Conservation (phyloP, 2,329 filamentous ascomycete genomes). For the Calycina marina region DNA sequence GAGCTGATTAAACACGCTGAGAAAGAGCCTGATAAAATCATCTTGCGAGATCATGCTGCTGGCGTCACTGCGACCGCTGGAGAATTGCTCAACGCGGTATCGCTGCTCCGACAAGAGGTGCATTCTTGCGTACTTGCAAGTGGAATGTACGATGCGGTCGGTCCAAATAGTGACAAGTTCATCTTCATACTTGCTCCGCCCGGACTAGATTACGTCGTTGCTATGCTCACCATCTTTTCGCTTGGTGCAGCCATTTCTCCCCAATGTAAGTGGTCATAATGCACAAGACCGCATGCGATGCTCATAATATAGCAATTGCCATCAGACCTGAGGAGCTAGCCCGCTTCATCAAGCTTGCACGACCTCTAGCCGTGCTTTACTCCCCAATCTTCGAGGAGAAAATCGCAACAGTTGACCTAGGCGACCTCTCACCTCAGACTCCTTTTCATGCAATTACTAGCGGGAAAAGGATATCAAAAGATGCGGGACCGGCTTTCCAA, state of each 20-base stretch:
- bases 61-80: slow-evolving; percentile 9
- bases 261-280: slow-evolving; percentile 8
- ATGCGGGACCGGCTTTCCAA: no score
- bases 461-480: no score
- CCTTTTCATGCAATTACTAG: no score
- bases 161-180: slow-evolving; percentile 7
- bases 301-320: slow-evolving; percentile 8
- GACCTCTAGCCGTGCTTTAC: slow-evolving; percentile 10
- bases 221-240: slow-evolving; percentile 14
- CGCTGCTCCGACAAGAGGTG: slow-evolving; percentile 7
- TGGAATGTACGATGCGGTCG: slow-evolving; percentile 3
- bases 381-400: slow-evolving; percentile 8
- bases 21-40: slow-evolving; percentile 7
- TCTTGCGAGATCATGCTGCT: slow-evolving; percentile 12
- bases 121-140: slow-evolving; percentile 4
- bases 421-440: slow-evolving; percentile 2
- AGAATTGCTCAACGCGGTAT: slow-evolving; percentile 9
- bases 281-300: slow-evolving; percentile 2
- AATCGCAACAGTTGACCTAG: slow-evolving; percentile 7
- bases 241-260: slow-evolving; percentile 10
- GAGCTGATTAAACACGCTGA: slow-evolving; percentile 8
- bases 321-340: slow-evolving; percentile 11
- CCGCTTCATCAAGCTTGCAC: slow-evolving; percentile 9
- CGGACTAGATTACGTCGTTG: slow-evolving; percentile 10
- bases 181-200: slow-evolving; percentile 11